phyloP scores from a whole-genome alignment of 306 rosid species.

The Trichosanthes truncata region DNA sequence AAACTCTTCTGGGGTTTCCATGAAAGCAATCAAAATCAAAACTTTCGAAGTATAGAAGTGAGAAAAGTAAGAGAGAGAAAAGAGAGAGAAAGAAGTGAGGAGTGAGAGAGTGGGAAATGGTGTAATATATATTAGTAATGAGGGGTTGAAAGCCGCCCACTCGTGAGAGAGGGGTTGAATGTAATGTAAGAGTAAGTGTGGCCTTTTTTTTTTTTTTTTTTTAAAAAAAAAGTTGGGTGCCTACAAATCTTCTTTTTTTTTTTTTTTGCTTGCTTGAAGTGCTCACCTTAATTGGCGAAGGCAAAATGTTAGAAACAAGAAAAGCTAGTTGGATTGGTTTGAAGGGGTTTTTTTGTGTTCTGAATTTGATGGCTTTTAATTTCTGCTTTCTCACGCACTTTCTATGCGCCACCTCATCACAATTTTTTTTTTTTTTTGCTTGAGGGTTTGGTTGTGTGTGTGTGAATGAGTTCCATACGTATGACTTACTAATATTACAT shows the following conservation, averaged over 20 bases:
- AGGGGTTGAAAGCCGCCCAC: slow-evolving; percentile 9
- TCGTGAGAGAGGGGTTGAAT: neutral
- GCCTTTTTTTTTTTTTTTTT: slow-evolving; percentile 49
- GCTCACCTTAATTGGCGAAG: neutral
- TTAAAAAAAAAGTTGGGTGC: slow-evolving; percentile 59
- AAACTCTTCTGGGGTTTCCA: slow-evolving; percentile 35
- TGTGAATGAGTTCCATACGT: neutral
- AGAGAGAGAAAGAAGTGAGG: slow-evolving; percentile 11
- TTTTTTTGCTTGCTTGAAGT: slow-evolving; percentile 16
- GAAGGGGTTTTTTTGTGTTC: neutral
- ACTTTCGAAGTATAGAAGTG: neutral
- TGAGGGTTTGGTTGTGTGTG: neutral
- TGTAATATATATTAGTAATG: slow-evolving; percentile 6
- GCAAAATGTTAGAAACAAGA: slow-evolving; percentile 1
- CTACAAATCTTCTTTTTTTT: slow-evolving; percentile 28
- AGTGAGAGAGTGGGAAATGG: slow-evolving; percentile 10
- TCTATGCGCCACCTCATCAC: slow-evolving; percentile 5
- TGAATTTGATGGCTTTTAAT: neutral
- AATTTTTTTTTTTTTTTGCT: neutral
- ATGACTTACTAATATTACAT: neutral
- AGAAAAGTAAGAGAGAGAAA: neutral
- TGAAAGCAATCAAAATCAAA: slow-evolving; percentile 12
- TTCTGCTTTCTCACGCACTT: slow-evolving; percentile 9
- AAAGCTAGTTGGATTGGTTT: neutral
- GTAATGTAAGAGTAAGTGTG: neutral